Percentiles rank a stretch among this genome's conserved stretches.
Evolutionary conservation across 352 stramenopile genomes (phyloP).

Genomic region (Pythium dissimile): DNA sequence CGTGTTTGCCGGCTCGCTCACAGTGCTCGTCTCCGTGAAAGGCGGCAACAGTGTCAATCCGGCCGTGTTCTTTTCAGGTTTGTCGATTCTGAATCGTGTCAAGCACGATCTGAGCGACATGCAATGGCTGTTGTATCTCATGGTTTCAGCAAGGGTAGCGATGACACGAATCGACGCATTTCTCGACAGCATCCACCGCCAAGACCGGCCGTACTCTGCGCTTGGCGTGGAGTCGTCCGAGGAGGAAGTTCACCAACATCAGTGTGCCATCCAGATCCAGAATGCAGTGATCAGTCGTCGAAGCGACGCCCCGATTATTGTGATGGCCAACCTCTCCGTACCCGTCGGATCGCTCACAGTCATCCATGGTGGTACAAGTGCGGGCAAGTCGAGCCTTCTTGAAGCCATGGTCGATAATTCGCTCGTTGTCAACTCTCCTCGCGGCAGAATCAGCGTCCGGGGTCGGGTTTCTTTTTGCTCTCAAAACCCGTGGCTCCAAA

Average conservation of each 20-base stretch:
- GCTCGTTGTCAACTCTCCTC: background rate
- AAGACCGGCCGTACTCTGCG: no score
- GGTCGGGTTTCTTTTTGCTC: slow-evolving; percentile 38
- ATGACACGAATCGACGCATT: slow-evolving; percentile 3
- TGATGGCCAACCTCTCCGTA: slow-evolving; percentile 3
- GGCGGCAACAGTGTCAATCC: background rate
- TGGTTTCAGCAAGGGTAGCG: background rate
- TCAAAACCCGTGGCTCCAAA: slow-evolving; percentile 89
- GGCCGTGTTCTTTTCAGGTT: slow-evolving; percentile 1
- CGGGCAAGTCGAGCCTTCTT: slow-evolving; percentile 27
- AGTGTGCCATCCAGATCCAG: background rate
- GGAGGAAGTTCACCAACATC: background rate
- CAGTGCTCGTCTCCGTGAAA: background rate
- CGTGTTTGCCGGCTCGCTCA: background rate
- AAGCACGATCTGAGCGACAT: background rate
- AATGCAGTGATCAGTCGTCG: background rate
- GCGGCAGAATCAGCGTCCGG: slow-evolving; percentile 4
- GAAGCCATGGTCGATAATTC: slow-evolving; percentile 18
- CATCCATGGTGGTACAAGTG: slow-evolving; percentile 19
- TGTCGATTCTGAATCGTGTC: slow-evolving; percentile 1
- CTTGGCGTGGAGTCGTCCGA: background rate
- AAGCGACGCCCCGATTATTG: slow-evolving; percentile 3
- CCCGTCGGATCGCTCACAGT: slow-evolving; percentile 21
- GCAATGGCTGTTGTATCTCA: background rate
- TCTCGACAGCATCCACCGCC: background rate